Evolutionary conservation across 2,329 filamentous ascomycete genomes (phyloP).

Genomic region (Trichoderma sp.): DNA sequence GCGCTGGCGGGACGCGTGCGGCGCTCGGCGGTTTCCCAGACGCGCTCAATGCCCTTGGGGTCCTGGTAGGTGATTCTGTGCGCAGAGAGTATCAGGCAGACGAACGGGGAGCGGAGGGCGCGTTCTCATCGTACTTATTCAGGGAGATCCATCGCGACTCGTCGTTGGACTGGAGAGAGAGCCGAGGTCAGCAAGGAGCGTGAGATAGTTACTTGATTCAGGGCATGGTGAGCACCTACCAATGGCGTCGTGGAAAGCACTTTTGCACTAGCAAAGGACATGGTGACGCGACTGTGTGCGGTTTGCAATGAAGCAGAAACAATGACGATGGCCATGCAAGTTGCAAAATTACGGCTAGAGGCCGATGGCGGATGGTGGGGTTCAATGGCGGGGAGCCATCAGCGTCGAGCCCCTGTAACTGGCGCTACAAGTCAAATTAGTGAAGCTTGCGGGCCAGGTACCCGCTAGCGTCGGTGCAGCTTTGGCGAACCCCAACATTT

Average conservation of each 20-base stretch:
- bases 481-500: no score
- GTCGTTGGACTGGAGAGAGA: conserved; percentile 42
- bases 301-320: background rate
- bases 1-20: conserved; percentile 62
- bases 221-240: conserved; percentile 34
- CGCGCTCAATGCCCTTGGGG: conserved; percentile 57
- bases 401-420: background rate
- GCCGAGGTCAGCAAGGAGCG: background rate
- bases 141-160: conserved; percentile 64
- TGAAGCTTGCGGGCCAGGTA: background rate
- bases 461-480: background rate
- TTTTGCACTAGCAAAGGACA: conserved; percentile 48
- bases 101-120: background rate
- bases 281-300: conserved; percentile 28
- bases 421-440: background rate
- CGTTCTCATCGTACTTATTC: conserved; percentile 49
- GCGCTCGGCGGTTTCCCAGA: conserved; percentile 75
- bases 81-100: background rate
- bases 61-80: conserved; percentile 64
- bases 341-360: background rate
- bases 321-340: background rate
- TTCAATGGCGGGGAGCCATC: background rate
- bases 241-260: conserved; percentile 48
- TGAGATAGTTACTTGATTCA: background rate
- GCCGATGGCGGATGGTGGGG: conserved; percentile 14